These are phyloP conservation scores for Bryoglossum gracile DNA, from an alignment of 495 filamentous ascomycete genomes.

Conservation along the genomic window DNA sequence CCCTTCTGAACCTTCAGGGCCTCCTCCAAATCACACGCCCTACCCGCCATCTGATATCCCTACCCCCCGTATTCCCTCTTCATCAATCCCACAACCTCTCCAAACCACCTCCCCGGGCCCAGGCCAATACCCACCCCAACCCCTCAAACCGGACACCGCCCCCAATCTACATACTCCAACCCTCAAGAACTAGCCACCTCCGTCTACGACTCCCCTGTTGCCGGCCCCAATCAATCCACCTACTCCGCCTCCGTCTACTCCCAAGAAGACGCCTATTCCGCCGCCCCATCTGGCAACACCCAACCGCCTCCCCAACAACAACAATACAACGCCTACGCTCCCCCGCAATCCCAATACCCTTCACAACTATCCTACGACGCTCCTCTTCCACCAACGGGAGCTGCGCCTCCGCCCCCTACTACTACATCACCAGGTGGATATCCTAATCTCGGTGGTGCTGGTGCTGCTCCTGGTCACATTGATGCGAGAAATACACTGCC, in stretches of 20 bases:
- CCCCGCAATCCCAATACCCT: conserved; percentile 24
- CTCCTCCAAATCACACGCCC: conserved; percentile 9
- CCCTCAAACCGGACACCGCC: conserved; percentile 41
- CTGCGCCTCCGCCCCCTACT: conserved; percentile 6
- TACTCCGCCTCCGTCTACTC: conserved; percentile 57
- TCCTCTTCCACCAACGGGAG: conserved; percentile 16
- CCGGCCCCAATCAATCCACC: conserved; percentile 37
- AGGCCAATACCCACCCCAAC: conserved; percentile 31
- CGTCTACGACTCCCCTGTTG: conserved; percentile 72
- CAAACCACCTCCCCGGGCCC: conserved; percentile 40
- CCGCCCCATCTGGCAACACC: conserved; percentile 28
- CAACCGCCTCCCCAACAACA: conserved; percentile 40
- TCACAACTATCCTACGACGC: conserved; percentile 26
- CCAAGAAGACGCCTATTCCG: conserved; percentile 46
- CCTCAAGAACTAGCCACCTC: conserved; percentile 84
- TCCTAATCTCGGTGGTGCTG: conserved; percentile 15
- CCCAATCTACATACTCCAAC: conserved; percentile 62
- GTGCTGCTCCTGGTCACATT: too few relatives aligned
- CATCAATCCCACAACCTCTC: conserved; percentile 38
- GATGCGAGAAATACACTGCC: conserved; percentile 24
- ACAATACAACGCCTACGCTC: conserved; percentile 38
- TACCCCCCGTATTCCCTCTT: conserved; percentile 33
- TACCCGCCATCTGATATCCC: conserved; percentile 31
- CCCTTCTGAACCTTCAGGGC: conserved; percentile 25
- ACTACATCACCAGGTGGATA: conserved; percentile 18